A percentile compares a stretch with the other conserved stretches of the same genome.
Conservation (phyloP, 2,329 filamentous ascomycete genomes). For the Incumbomyces lentus region DNA sequence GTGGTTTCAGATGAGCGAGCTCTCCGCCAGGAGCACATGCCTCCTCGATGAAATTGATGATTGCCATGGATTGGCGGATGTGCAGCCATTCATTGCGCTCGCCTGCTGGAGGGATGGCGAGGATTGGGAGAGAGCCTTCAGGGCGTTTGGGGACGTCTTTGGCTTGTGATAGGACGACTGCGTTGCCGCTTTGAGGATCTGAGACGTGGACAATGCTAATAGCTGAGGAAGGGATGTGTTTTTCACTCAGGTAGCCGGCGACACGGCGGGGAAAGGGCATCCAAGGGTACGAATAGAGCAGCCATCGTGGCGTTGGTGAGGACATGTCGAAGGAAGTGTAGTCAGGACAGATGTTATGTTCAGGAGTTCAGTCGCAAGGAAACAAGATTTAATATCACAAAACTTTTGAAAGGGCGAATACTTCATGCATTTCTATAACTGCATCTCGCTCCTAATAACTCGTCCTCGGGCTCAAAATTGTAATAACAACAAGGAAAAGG, state of each 20-base stretch:
- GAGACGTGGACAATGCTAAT: too few species aligned
- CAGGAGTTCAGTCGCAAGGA: too few species aligned
- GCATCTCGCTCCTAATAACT: too few species aligned
- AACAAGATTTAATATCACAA: too few species aligned
- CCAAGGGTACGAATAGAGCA: constrained; percentile 2
- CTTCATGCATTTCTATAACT: too few species aligned
- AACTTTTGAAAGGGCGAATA: too few species aligned
- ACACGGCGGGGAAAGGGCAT: not conserved
- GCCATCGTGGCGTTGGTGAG: not conserved
- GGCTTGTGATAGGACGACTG: not conserved
- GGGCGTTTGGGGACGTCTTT: not conserved
- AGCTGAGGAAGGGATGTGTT: not conserved
- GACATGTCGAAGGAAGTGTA: not conserved
- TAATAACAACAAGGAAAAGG: too few species aligned
- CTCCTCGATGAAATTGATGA: constrained; percentile 2
- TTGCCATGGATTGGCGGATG: not conserved
- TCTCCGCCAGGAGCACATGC: not conserved
- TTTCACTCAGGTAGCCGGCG: not conserved
- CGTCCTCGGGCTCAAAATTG: too few species aligned
- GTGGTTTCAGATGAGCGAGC: not conserved
- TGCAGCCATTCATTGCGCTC: not conserved
- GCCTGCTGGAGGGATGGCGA: not conserved
- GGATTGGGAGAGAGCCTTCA: constrained; percentile 1
- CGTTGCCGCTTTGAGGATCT: not conserved
- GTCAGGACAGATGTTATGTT: not conserved